A percentile compares a stretch with the other conserved stretches of the same genome.
Evolutionary conservation across 345 rosid species (phyloP).

Genomic region (Garcia nutans): DNA sequence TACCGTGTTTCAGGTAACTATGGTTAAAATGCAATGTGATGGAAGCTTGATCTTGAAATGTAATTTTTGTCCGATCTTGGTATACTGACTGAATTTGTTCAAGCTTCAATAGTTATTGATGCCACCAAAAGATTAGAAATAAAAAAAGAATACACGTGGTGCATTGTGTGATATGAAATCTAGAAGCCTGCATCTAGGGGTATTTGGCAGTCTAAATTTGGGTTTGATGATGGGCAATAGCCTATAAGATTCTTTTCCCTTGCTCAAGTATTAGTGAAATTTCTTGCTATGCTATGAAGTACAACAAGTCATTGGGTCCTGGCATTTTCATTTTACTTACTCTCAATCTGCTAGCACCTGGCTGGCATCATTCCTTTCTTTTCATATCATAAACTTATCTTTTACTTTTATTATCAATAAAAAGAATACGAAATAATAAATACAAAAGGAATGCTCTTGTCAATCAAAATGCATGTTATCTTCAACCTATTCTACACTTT

Average conservation of each 20-base stretch:
- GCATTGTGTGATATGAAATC: neutral
- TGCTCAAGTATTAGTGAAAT: neutral
- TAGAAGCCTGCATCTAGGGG: neutral
- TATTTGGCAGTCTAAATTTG: slow-evolving; percentile 5
- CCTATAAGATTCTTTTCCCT: slow-evolving; percentile 3
- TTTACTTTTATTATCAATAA: neutral
- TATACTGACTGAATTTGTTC: neutral
- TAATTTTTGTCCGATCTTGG: neutral
- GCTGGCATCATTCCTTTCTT: neutral
- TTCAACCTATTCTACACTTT: neutral
- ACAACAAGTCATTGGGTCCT: neutral
- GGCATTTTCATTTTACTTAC: neutral
- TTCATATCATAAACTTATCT: neutral
- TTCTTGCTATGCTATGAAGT: neutral
- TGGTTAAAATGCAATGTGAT: neutral
- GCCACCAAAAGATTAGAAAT: neutral
- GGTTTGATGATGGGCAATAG: slow-evolving; percentile 3
- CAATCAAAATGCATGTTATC: neutral
- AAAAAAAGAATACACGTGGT: neutral
- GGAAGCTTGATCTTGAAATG: neutral
- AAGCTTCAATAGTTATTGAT: neutral
- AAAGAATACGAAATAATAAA: neutral
- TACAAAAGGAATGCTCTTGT: neutral
- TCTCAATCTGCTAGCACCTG: neutral
- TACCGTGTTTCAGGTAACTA: too few relatives aligned